Base-by-base conservation (phyloP, 2,329 filamentous ascomycete species). In the Trichoderma guizhouense region DNA sequence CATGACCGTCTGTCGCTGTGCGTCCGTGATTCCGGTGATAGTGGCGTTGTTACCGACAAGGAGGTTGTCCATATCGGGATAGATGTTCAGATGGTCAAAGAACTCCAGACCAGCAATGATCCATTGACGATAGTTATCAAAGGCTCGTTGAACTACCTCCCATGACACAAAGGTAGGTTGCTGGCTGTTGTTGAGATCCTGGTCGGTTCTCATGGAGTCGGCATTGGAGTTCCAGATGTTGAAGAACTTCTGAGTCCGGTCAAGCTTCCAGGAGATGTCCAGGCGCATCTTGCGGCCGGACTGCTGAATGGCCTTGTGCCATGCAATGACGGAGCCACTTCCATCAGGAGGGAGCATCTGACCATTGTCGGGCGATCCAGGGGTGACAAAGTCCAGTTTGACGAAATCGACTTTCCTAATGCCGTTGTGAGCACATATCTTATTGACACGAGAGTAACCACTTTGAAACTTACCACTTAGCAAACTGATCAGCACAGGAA, bases 41-140 rank as follows among this genome's bases (percentile, higher is more conserved):
- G 63, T 39, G 26, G 68, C 72, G 6, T 62, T 68, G 62, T 75
- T 75, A 30, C 73, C 73, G 14, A 72, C 72, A 32, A 72, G 72
- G 26, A 75, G 30, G 61, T 73, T 75, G 39, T 75, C 74, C 47
- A 75, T 62, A 65, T 75, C 73, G 34, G 73, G 73, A 34, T 74
- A 71, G 43, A 74, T 72, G 47, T 65, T 70, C 12, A 75, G 65
- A 18, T 66, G 53, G 58, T 71, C 63, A 53, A 74, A 74, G 36
- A 71, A 66, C 71, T 53, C 30, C 53, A 71, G 47, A 14, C 71
- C 74, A 32, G 74, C 74, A 57, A 74, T 47, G 71, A 75, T 74
- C 64, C 71, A 75, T 63, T 75, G 73, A 26, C 73, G 72, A 55
- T 75, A 75, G 67, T 75, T 75, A 55, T 74, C 73, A 39, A 75